Conservation (phyloP, 805 yeast species). For the Lachancea sp. region DNA sequence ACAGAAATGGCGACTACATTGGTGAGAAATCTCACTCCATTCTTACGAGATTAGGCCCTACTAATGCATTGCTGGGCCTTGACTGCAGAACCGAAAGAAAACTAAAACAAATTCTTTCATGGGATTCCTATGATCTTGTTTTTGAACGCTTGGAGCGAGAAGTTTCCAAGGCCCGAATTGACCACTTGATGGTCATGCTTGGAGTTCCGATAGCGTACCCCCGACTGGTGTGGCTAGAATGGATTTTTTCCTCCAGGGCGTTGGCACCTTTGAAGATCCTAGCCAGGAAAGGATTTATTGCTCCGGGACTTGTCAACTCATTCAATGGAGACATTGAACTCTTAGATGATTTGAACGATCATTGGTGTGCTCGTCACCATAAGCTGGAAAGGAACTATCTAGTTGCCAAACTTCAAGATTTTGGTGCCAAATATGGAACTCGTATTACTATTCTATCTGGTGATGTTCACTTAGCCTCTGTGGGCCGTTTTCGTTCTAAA, state of each 20-base stretch:
- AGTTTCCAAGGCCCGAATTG: slow-evolving; percentile 45
- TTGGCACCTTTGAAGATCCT: slow-evolving; percentile 59
- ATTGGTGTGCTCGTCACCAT: slow-evolving; percentile 90
- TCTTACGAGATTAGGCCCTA: slow-evolving; percentile 67
- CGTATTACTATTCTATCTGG: slow-evolving; percentile 85
- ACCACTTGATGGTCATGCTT: slow-evolving; percentile 74
- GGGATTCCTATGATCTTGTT: slow-evolving; percentile 50
- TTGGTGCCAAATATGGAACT: slow-evolving; percentile 57
- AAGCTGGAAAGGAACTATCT: slow-evolving; percentile 76
- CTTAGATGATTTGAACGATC: slow-evolving; percentile 89
- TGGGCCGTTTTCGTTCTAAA: slow-evolving; percentile 68
- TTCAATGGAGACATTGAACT: slow-evolving; percentile 90
- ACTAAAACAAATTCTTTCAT: slow-evolving; percentile 47
- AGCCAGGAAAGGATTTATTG: slow-evolving; percentile 55
- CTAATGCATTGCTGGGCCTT: slow-evolving; percentile 65
- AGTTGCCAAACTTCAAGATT: slow-evolving; percentile 52
- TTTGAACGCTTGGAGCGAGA: slow-evolving; percentile 59
- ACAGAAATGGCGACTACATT: slow-evolving; percentile 53
- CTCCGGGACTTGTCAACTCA: slow-evolving; percentile 75
- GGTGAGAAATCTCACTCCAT: slow-evolving; percentile 59
- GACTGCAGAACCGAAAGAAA: slow-evolving; percentile 93
- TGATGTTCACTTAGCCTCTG: slow-evolving; percentile 85
- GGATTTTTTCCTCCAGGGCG: slow-evolving; percentile 53
- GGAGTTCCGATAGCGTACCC: slow-evolving; percentile 97
- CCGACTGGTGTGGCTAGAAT: slow-evolving; percentile 85